Evolutionary conservation across 352 stramenopile genomes (phyloP), one percentile per base, ranked within the genome.

Genomic region (Phytophthora quininea): DNA sequence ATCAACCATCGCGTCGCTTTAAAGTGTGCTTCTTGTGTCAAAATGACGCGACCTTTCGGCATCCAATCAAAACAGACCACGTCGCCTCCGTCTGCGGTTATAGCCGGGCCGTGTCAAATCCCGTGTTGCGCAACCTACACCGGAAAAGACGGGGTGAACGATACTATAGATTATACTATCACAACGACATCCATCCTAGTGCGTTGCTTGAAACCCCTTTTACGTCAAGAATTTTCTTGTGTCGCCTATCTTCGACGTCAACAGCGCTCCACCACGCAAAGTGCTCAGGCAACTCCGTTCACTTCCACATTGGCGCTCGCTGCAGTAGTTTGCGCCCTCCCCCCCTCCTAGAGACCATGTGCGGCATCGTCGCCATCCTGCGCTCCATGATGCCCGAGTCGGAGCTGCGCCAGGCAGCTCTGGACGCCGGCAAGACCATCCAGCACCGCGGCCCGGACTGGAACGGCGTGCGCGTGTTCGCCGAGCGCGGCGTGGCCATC

Each of bases 321-420:
- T 24, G 15, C 30, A 43, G 42, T 56, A 45, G 51, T 14, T 31
- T n/a, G 19, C 31, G 24, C 11, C 32, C 2, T 33, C 24, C 33
- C 46, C n/a, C 37, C 10, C 10, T 24, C 30, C 1, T 19, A 35
- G 15, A 61, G 4, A 50, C 35, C 11, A 99, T 99, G 97, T 99
- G 97, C 77, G 97, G 97, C 67, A 99, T 99, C 77, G 97, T 99
- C 66, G 96, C 96, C 53, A 99, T 99, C 76, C 98, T 99, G 67
- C 90, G 85, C 62, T 99, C 96, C 35, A 90, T 97, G 73, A 90
- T 99, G 67, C 80, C 91, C 58, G 88, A 98, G 69, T 74, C 73
- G 19, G 94, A 98, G 56, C 91, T 99, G 15, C 95, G 97, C 43
- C 89, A 94, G 55, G 90, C 97, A 35, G 87, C 98, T n/a, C 97